Conservation (phyloP, 169 alveolate genomes). For the Eimeria acervulina region DNA sequence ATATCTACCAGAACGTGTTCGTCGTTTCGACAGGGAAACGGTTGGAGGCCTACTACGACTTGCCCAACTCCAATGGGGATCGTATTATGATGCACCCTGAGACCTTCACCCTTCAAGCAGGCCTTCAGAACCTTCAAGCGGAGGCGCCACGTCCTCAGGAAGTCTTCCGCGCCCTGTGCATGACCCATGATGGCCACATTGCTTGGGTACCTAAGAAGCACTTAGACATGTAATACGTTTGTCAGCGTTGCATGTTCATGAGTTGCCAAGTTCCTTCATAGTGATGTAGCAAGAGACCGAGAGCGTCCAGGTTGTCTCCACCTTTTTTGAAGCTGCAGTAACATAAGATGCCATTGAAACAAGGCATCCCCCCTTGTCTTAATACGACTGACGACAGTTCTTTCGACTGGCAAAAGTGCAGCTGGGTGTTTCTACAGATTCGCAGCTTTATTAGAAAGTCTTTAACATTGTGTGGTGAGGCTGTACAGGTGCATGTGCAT, state of each 20-base stretch:
- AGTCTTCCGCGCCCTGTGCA: slow-evolving; percentile 85
- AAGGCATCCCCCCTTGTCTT: not conserved
- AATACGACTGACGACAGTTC: not conserved
- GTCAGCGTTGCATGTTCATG: not conserved
- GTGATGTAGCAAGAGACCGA: not conserved
- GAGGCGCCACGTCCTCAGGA: slow-evolving; percentile 76
- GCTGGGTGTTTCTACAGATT: not conserved
- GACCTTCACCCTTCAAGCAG: slow-evolving; percentile 70
- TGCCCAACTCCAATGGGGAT: slow-evolving; percentile 80
- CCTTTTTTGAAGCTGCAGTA: not conserved
- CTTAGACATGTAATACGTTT: not conserved
- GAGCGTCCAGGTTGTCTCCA: not conserved
- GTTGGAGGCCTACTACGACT: slow-evolving; percentile 84
- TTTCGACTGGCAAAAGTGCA: not conserved
- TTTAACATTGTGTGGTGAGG: not conserved
- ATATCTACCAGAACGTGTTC: slow-evolving; percentile 66
- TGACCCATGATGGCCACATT: slow-evolving; percentile 84
- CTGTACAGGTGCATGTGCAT: not conserved
- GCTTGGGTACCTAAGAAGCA: slow-evolving; percentile 78
- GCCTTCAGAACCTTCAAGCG: slow-evolving; percentile 16
- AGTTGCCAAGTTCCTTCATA: not conserved
- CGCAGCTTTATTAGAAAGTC: not conserved
- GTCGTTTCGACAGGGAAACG: slow-evolving; percentile 81
- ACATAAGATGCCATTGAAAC: not conserved
- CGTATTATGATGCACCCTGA: slow-evolving; percentile 84